phyloP scores from a whole-genome alignment of 2,329 filamentous ascomycete species.

The Cercospora canescens region DNA sequence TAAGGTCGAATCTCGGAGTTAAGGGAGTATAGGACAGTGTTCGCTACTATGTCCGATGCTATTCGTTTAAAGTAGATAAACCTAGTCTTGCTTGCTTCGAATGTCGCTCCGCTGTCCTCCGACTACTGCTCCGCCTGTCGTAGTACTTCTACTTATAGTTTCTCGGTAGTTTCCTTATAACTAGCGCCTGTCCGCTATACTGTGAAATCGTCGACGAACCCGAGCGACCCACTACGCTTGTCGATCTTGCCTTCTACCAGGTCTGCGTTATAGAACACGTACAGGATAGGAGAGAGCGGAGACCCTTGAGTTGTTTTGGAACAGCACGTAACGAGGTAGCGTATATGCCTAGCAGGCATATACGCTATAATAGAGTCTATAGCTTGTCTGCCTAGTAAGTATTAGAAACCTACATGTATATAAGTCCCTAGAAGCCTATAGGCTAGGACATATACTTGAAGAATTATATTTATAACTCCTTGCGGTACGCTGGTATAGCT shows the following conservation, averaged over 20 bases:
- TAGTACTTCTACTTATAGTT: not conserved
- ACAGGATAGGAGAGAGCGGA: not conserved
- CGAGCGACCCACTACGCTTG: not conserved
- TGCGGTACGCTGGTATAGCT: not conserved
- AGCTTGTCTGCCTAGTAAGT: no score
- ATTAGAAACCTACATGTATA: no score
- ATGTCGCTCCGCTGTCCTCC: not conserved
- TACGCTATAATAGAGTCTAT: no score
- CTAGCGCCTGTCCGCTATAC: not conserved
- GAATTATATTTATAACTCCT: not conserved
- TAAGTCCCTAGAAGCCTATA: no score
- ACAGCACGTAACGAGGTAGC: no score
- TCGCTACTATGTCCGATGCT: not conserved
- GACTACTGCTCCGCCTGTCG: not conserved
- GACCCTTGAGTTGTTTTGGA: not conserved
- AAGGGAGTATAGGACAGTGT: not conserved
- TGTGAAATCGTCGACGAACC: not conserved
- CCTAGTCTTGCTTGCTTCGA: not conserved
- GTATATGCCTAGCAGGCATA: no score
- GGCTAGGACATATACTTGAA: no score
- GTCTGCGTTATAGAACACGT: not conserved
- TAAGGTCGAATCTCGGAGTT: not conserved
- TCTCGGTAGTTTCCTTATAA: not conserved
- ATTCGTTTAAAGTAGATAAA: not conserved
- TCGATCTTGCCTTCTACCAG: not conserved